A percentile compares a stretch with the other conserved stretches of the same genome.
phyloP scores from a whole-genome alignment of 1,284 basidiomycete species.

The Phenoliferia sp. region DNA sequence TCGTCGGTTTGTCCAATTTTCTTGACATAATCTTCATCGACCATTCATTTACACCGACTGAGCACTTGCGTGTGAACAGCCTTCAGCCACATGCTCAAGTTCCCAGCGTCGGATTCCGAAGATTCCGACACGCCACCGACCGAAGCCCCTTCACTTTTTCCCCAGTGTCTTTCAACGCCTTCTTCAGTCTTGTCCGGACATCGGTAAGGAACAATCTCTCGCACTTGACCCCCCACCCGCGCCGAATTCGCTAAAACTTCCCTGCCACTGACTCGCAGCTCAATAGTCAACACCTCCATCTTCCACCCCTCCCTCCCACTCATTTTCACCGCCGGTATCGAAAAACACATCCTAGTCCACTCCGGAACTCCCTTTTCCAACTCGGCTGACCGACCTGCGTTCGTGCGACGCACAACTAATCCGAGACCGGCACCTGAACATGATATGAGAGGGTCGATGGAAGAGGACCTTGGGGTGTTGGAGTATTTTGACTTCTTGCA shows the following conservation, averaged over 20 bases:
- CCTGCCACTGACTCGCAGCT: conserved; percentile 53
- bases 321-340: conserved; percentile 63
- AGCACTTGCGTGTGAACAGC: neutral
- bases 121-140: neutral
- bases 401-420: neutral
- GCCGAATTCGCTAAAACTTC: neutral
- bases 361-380: conserved; percentile 44
- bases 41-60: neutral
- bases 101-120: neutral
- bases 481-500: conserved; percentile 26
- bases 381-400: neutral
- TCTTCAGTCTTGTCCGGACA: conserved; percentile 34
- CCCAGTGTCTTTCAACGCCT: conserved; percentile 7
- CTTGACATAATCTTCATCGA: too few species aligned
- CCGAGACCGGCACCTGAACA: neutral
- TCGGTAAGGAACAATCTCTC: neutral
- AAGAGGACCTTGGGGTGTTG: conserved; percentile 17
- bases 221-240: neutral
- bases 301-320: conserved; percentile 66
- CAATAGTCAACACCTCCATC: conserved; percentile 65
- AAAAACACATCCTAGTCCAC: conserved; percentile 63
- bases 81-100: neutral
- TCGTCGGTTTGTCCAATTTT: conserved; percentile 13
- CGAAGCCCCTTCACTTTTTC: neutral
- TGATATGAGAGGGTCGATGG: neutral